These are phyloP conservation scores for Agrostemma githago DNA, from an alignment of 148 eudicot species.

Conservation along the genomic window DNA sequence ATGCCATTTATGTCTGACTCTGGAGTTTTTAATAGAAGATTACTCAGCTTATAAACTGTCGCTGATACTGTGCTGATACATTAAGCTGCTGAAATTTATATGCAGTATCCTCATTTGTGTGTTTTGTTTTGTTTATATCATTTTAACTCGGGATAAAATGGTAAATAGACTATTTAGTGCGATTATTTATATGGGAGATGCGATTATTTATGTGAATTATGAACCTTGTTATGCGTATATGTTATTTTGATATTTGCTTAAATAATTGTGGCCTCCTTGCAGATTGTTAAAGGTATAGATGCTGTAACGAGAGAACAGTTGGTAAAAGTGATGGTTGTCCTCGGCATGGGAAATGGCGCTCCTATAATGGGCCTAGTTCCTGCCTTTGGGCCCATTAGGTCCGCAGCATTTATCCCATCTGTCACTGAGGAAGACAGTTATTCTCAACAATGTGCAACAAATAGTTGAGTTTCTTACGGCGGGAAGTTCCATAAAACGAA, in stretches of 20 bases:
- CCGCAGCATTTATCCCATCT: conserved; percentile 64
- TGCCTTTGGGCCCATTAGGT: conserved; percentile 60
- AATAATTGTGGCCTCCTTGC: conserved; percentile 18
- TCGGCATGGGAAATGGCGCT: conserved; percentile 62
- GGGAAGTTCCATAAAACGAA: conserved; percentile 51
- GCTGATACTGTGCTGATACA: background rate
- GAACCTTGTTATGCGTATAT: background rate
- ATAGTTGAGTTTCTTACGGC: conserved; percentile 71
- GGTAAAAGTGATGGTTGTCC: conserved; percentile 49
- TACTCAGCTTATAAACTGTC: background rate
- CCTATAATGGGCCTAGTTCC: conserved; percentile 73
- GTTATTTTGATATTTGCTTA: conserved; percentile 4
- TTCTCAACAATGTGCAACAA: conserved; percentile 81
- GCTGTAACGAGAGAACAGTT: conserved; percentile 91
- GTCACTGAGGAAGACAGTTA: conserved; percentile 83
- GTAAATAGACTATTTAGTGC: background rate
- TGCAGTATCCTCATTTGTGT: background rate
- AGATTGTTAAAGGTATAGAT: conserved; percentile 98
- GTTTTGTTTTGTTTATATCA: background rate
- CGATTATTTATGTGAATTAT: background rate
- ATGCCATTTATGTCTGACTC: background rate
- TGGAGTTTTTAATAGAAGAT: background rate
- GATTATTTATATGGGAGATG: background rate
- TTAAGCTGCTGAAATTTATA: background rate
- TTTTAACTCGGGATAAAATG: background rate